Conservation (phyloP, 768 basidiomycete genomes). For the Lactifluus pinguis region DNA sequence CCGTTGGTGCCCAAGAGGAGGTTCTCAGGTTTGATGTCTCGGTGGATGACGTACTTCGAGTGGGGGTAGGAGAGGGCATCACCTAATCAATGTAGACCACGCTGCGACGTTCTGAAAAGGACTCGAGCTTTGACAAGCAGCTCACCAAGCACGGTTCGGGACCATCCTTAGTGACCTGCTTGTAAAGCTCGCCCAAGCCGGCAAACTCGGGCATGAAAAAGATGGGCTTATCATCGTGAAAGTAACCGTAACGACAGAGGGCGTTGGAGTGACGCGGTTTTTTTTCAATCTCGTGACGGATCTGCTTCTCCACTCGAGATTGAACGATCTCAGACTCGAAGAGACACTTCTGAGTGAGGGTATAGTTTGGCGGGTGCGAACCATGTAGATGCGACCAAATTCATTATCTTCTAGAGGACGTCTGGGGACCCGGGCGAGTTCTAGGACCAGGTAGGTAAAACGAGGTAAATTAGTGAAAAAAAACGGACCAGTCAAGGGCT, state of each 20-base stretch:
- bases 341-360: slow-evolving; percentile 92
- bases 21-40: slow-evolving; percentile 99
- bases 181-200: slow-evolving; percentile 94
- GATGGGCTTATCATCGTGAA: slow-evolving; percentile 96
- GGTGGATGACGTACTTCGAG: slow-evolving; percentile 93
- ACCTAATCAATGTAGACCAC: slow-evolving; percentile 94
- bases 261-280: slow-evolving; percentile 94
- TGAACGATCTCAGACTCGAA: slow-evolving; percentile 95
- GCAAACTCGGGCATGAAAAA: slow-evolving; percentile 99
- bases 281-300: slow-evolving; percentile 94
- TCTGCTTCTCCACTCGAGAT: slow-evolving; percentile 91
- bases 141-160: no score
- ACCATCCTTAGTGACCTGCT: no score
- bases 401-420: slow-evolving; percentile 97
- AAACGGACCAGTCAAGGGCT: no score
- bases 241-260: slow-evolving; percentile 91
- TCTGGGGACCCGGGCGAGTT: slow-evolving; percentile 69
- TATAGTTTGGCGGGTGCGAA: slow-evolving; percentile 89
- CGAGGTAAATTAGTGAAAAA: slow-evolving; percentile 1
- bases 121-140: slow-evolving; percentile 71
- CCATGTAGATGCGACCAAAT: slow-evolving; percentile 98
- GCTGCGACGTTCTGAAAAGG: slow-evolving; percentile 83
- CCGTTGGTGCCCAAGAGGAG: slow-evolving; percentile 89
- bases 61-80: slow-evolving; percentile 92
- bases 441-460: slow-evolving; percentile 21